phyloP scores from a whole-genome alignment of 1,284 basidiomycete species.

The Chalciporus piperatoides region DNA sequence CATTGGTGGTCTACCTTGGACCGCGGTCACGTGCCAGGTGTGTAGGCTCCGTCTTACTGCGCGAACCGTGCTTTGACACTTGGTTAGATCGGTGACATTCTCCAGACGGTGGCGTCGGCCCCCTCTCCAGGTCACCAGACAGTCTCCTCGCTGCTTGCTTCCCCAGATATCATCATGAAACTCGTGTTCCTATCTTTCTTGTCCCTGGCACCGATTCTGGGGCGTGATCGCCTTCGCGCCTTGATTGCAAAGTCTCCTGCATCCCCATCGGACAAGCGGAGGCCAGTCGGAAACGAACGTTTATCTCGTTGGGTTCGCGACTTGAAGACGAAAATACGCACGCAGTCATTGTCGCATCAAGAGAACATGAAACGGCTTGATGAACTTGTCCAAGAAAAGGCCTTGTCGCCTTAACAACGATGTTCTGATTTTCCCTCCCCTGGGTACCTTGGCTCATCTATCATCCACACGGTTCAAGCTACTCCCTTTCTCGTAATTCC shows the following conservation, averaged over 20 bases:
- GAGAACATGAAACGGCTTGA: slow-evolving; percentile 41
- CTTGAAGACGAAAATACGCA: slow-evolving; percentile 50
- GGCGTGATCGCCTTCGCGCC: slow-evolving; percentile 55
- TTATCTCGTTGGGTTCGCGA: slow-evolving; percentile 55
- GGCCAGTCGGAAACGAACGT: slow-evolving; percentile 35
- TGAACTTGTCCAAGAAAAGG: slow-evolving; percentile 47
- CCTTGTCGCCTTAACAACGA: slow-evolving; percentile 30
- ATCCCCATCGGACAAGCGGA: slow-evolving; percentile 20
- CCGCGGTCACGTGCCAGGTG: slow-evolving; percentile 81
- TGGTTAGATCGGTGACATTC: slow-evolving; percentile 72
- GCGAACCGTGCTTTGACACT: slow-evolving; percentile 8
- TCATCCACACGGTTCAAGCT: slow-evolving; percentile 16
- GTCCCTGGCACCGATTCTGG: slow-evolving; percentile 75
- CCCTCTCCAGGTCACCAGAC: slow-evolving; percentile 66
- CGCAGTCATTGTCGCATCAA: slow-evolving; percentile 42
- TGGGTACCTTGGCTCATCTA: slow-evolving; percentile 21
- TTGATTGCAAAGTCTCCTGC: slow-evolving; percentile 44
- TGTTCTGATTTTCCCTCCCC: slow-evolving; percentile 12
- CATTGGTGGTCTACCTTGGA: slow-evolving; percentile 81
- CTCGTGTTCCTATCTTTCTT: slow-evolving; percentile 69
- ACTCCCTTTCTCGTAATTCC: slow-evolving; percentile 25
- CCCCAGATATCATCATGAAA: slow-evolving; percentile 70
- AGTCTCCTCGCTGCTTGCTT: slow-evolving; percentile 66
- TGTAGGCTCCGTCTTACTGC: slow-evolving; percentile 22
- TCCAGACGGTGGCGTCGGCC: slow-evolving; percentile 70